phyloP scores from a whole-genome alignment of 805 yeast genomes.

The Ogataea pini region DNA sequence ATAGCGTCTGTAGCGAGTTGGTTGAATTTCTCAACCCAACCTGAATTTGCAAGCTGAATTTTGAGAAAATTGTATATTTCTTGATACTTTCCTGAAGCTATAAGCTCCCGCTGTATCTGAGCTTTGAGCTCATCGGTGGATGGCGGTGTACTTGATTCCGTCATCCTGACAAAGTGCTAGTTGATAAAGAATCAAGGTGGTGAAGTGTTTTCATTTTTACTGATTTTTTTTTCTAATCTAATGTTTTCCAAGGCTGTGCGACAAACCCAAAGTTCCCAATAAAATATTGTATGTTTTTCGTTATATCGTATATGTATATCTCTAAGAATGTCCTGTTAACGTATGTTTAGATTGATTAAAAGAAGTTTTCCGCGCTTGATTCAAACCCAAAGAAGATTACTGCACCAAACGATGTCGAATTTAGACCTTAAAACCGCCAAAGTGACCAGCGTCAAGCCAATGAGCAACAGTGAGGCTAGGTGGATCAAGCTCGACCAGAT shows the following conservation, averaged over 20 bases:
- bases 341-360: no score
- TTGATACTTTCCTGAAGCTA: constrained; percentile 80
- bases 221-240: no score
- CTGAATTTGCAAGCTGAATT: constrained; percentile 67
- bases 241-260: no score
- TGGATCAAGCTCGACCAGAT: constrained; percentile 71
- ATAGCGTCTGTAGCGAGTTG: constrained; percentile 53
- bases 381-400: constrained; percentile 9
- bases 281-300: no score
- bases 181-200: no score
- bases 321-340: no score
- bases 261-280: no score
- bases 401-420: constrained; percentile 13
- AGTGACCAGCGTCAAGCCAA: constrained; percentile 32
- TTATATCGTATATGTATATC: no score
- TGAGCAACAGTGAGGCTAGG: constrained; percentile 48
- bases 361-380: no score
- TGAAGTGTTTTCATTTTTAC: no score
- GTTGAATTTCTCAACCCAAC: constrained; percentile 82
- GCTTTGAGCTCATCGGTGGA: constrained; percentile 44
- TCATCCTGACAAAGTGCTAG: constrained; percentile 12
- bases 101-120: constrained; percentile 68
- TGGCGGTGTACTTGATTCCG: constrained; percentile 10
- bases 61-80: constrained; percentile 64
- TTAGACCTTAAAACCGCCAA: constrained; percentile 32